Percentiles rank a stretch among this genome's conserved stretches.
Evolutionary conservation across 1,284 basidiomycete species (phyloP).

Genomic region (Ganoderma lucidum): DNA sequence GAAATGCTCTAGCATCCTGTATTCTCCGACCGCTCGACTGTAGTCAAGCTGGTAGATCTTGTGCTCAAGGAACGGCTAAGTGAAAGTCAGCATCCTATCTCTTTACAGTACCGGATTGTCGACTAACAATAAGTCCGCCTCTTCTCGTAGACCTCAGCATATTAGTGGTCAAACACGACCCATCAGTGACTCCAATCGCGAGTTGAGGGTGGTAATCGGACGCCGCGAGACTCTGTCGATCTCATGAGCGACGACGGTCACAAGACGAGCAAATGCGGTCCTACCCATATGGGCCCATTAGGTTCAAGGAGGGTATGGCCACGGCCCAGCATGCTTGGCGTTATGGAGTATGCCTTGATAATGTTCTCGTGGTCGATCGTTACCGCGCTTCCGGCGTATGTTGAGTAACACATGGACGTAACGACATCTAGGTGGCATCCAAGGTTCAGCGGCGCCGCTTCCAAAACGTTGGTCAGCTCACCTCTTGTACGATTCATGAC

Average conservation of each 20-base stretch:
- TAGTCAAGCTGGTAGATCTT: constrained; percentile 90
- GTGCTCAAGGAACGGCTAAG: constrained; percentile 78
- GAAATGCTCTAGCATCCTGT: constrained; percentile 86
- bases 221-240: constrained; percentile 66
- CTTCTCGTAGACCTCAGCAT: constrained; percentile 71
- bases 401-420: constrained; percentile 68
- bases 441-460: background rate
- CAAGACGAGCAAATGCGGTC: constrained; percentile 30
- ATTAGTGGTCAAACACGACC: constrained; percentile 78
- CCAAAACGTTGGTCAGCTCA: constrained; percentile 33
- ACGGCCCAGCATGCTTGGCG: constrained; percentile 75
- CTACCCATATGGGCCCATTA: constrained; percentile 83
- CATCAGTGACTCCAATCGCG: constrained; percentile 84
- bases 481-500: constrained; percentile 82
- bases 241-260: background rate
- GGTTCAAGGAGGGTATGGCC: constrained; percentile 78
- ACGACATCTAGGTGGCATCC: constrained; percentile 65
- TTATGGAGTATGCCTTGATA: constrained; percentile 75
- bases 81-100: background rate
- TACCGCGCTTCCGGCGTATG: constrained; percentile 70
- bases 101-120: background rate
- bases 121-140: constrained; percentile 70
- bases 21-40: constrained; percentile 73
- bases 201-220: constrained; percentile 91
- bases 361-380: constrained; percentile 83